Percentiles rank a stretch among this genome's conserved stretches.
phyloP scores from a whole-genome alignment of 202 grass and related monocot genomes.

The Schoenoplectus tabernaemontani region DNA sequence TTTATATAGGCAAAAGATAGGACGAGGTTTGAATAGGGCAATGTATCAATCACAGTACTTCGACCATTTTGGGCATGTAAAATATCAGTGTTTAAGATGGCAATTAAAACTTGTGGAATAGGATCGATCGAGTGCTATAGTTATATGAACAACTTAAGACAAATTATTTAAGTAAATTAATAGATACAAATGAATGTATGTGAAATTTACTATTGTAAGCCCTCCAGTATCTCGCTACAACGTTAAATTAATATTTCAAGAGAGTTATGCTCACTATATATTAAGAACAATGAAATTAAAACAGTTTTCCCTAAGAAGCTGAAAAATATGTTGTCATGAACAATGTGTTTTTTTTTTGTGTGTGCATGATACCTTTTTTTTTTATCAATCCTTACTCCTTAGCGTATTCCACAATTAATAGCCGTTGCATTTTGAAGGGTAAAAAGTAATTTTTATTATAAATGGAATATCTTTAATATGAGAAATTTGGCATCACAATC shows the following conservation, averaged over 20 bases:
- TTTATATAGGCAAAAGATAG: slow-evolving; percentile 5
- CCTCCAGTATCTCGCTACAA: neutral
- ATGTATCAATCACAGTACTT: neutral
- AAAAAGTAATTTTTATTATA: neutral
- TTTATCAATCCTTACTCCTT: neutral
- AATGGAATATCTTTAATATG: neutral
- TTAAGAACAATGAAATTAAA: neutral
- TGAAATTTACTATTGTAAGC: neutral
- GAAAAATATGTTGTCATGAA: neutral
- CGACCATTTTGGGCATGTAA: neutral
- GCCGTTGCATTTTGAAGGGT: neutral
- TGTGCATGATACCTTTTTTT: neutral
- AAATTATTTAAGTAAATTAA: neutral
- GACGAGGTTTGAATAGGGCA: neutral
- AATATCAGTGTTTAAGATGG: neutral
- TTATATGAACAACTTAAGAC: no score
- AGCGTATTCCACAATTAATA: neutral
- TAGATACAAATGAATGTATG: neutral
- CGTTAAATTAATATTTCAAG: neutral
- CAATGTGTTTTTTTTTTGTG: neutral
- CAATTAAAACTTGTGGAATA: neutral
- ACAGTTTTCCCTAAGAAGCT: neutral
- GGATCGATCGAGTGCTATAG: neutral
- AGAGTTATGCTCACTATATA: neutral
- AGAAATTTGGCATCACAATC: neutral